Evolutionary conservation across 768 basidiomycete species (phyloP).

Genomic region (Boletus huronensis): DNA sequence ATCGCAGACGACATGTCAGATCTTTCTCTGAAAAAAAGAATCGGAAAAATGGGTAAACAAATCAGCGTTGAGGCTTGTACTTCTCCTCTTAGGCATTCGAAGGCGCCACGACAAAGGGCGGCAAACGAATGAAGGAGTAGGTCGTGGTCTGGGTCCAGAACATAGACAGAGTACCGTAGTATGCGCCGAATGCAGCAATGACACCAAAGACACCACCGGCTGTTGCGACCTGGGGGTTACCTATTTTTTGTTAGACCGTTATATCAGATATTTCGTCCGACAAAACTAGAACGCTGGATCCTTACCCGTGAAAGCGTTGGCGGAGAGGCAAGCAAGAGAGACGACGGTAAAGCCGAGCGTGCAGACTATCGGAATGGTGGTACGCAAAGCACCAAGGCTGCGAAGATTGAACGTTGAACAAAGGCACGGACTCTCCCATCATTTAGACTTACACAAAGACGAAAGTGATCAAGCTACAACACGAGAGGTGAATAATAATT

Average conservation of each 20-base stretch:
- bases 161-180: constrained; percentile 25
- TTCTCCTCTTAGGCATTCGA: constrained; percentile 8
- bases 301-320: constrained; percentile 28
- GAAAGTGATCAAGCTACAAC: constrained; percentile 22
- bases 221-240: constrained; percentile 23
- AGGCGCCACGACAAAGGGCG: constrained; percentile 18
- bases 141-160: constrained; percentile 32
- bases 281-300: background rate
- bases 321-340: constrained; percentile 24
- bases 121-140: constrained; percentile 25
- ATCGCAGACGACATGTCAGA: background rate
- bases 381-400: constrained; percentile 27
- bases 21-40: background rate
- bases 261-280: background rate
- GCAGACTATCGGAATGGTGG: constrained; percentile 21
- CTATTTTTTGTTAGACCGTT: constrained; percentile 3
- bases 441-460: constrained; percentile 20
- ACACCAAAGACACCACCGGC: constrained; percentile 27
- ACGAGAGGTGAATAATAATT: background rate
- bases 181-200: constrained; percentile 28
- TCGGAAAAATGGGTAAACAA: too few relatives aligned
- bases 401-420: background rate
- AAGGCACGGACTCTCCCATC: too few relatives aligned
- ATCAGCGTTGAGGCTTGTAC: background rate
- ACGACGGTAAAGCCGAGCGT: constrained; percentile 23